phyloP scores from a whole-genome alignment of 345 rosid species.

The Eucalyptus viminalis region DNA sequence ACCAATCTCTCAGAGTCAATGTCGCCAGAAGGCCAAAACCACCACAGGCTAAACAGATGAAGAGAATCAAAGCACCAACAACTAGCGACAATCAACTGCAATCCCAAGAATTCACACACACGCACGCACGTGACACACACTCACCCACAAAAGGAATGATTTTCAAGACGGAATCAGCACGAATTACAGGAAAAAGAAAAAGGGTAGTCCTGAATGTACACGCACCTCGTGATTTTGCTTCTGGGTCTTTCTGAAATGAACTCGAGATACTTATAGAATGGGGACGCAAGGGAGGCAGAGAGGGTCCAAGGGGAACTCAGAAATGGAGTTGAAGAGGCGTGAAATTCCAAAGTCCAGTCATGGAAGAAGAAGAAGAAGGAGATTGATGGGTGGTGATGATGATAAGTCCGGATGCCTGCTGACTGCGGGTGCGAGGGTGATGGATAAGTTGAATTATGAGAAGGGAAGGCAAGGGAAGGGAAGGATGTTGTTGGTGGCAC shows the following conservation, averaged over 20 bases:
- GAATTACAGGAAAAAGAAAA: neutral
- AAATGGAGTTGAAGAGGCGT: neutral
- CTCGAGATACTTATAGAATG: neutral
- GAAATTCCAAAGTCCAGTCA: neutral
- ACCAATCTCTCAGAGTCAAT: neutral
- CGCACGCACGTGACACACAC: neutral
- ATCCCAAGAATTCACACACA: neutral
- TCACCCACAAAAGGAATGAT: neutral
- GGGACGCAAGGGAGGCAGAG: neutral
- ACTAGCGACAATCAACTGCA: neutral
- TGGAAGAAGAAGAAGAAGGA: neutral
- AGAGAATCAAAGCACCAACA: neutral
- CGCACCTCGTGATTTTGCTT: neutral
- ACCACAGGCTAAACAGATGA: neutral
- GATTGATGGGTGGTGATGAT: neutral
- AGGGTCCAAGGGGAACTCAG: neutral
- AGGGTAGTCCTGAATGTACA: neutral
- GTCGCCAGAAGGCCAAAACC: neutral
- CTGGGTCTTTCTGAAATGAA: neutral
- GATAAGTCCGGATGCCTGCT: neutral
- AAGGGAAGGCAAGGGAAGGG: neutral
- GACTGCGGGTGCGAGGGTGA: neutral
- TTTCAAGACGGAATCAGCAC: neutral
- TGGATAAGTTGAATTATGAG: neutral
- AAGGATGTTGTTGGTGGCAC: neutral